Evolutionary conservation across 208 protist species (phyloP).

Genomic region (Leishmania lainsoni): DNA sequence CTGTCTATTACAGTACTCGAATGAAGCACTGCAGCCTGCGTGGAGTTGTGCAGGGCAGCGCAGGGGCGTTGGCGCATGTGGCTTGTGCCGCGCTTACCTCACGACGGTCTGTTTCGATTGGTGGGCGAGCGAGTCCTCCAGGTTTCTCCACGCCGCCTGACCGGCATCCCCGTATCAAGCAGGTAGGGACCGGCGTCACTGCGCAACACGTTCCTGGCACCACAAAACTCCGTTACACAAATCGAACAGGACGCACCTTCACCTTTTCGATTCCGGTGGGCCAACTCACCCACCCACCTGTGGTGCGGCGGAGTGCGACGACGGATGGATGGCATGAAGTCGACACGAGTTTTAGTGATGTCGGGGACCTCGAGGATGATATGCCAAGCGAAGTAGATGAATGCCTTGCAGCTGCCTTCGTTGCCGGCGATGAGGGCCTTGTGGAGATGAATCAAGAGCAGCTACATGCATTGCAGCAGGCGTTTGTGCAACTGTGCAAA

Average conservation of each 20-base stretch:
- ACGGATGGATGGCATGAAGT: conserved; percentile 63
- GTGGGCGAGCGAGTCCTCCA: conserved; percentile 21
- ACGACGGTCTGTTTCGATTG: conserved; percentile 11
- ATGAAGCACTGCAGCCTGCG: not conserved
- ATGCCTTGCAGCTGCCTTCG: conserved; percentile 23
- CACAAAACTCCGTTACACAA: conserved; percentile 87
- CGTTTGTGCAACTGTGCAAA: conserved; percentile 54
- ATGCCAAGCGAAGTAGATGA: conserved; percentile 85
- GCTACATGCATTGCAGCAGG: not conserved
- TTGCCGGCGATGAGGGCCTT: conserved; percentile 7
- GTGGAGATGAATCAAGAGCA: conserved; percentile 27
- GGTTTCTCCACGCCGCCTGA: conserved; percentile 46
- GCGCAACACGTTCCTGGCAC: conserved; percentile 74
- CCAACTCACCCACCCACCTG: conserved; percentile 77
- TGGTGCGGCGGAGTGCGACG: conserved; percentile 38
- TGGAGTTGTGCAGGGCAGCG: not conserved
- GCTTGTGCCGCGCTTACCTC: not conserved
- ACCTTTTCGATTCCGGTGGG: conserved; percentile 79
- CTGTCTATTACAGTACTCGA: not conserved
- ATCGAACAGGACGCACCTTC: conserved; percentile 83
- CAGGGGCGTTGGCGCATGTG: not conserved
- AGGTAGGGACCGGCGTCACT: conserved; percentile 32
- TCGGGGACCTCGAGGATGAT: conserved; percentile 78
- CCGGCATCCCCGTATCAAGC: conserved; percentile 68
- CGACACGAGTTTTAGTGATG: conserved; percentile 82